Conservation (phyloP, 306 rosid species). For the Arachis hypogaea region DNA sequence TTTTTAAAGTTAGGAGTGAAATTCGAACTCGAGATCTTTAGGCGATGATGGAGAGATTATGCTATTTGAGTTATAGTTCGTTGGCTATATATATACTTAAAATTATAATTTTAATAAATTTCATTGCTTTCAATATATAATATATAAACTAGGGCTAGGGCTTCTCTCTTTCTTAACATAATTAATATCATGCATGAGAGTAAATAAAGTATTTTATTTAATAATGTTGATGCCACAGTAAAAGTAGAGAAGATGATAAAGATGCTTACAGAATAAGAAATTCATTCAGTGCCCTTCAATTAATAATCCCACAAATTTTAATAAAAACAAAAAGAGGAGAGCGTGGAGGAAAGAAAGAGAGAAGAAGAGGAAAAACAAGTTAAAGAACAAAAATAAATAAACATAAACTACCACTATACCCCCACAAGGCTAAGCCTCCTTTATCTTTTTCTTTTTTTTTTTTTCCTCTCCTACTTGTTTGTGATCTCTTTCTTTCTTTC, state of each 20-base stretch:
- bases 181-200: constrained; percentile 48
- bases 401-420: constrained; percentile 39
- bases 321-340: constrained; percentile 55
- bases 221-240: constrained; percentile 42
- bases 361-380: not conserved
- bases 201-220: not conserved
- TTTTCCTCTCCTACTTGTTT: constrained; percentile 68
- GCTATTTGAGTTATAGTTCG: no score
- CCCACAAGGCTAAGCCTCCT: constrained; percentile 45
- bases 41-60: no score
- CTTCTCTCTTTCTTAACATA: constrained; percentile 11
- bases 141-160: constrained; percentile 42
- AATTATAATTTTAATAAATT: no score
- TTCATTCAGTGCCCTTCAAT: constrained; percentile 45
- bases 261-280: constrained; percentile 59
- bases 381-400: constrained; percentile 48
- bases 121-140: no score
- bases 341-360: not conserved
- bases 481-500: constrained; percentile 49
- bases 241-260: constrained; percentile 34
- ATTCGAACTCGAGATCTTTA: no score
- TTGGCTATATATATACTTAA: no score
- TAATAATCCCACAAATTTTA: constrained; percentile 49
- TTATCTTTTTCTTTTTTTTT: constrained; percentile 78
- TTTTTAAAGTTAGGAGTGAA: no score